Evolutionary conservation across 495 filamentous ascomycete genomes (phyloP).

Genomic region (Darksidea phi): DNA sequence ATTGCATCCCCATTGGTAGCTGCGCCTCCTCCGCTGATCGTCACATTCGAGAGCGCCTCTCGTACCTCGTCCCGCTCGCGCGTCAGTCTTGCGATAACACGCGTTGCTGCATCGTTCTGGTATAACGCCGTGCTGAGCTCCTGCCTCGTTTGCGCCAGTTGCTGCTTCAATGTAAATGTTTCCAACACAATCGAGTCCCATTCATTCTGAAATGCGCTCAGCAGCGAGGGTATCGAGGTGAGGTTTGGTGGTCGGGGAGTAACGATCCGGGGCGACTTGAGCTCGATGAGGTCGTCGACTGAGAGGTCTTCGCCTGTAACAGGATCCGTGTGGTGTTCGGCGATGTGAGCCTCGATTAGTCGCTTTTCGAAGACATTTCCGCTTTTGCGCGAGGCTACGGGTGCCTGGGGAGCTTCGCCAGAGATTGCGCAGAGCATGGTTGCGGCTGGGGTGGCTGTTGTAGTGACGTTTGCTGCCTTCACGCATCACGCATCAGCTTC

Average conservation of each 20-base stretch:
- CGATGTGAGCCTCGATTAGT: constrained; percentile 89
- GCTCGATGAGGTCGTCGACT: constrained; percentile 78
- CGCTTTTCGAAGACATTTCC: constrained; percentile 93
- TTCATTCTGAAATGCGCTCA: constrained; percentile 96
- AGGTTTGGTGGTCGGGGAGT: constrained; percentile 89
- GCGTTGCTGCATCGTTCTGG: constrained; percentile 90
- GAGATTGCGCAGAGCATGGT: constrained; percentile 64
- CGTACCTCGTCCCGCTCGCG: constrained; percentile 89
- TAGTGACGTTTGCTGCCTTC: background rate
- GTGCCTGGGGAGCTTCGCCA: constrained; percentile 91
- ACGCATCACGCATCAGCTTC: no score
- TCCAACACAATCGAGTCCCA: constrained; percentile 94
- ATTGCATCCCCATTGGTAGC: constrained; percentile 73
- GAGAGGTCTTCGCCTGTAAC: constrained; percentile 87
- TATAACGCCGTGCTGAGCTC: constrained; percentile 92
- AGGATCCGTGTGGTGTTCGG: constrained; percentile 91
- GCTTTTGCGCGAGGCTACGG: constrained; percentile 90
- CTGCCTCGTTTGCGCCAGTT: constrained; percentile 83
- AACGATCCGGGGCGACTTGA: constrained; percentile 78
- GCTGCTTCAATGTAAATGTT: constrained; percentile 82
- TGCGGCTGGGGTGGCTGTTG: background rate
- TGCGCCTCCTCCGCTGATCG: constrained; percentile 50
- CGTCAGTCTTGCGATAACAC: constrained; percentile 86
- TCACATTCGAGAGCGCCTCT: constrained; percentile 84
- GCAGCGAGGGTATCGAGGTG: constrained; percentile 93